phyloP scores from a whole-genome alignment of 2,329 filamentous ascomycete genomes.

The Neopestalotiopsis clavispora region DNA sequence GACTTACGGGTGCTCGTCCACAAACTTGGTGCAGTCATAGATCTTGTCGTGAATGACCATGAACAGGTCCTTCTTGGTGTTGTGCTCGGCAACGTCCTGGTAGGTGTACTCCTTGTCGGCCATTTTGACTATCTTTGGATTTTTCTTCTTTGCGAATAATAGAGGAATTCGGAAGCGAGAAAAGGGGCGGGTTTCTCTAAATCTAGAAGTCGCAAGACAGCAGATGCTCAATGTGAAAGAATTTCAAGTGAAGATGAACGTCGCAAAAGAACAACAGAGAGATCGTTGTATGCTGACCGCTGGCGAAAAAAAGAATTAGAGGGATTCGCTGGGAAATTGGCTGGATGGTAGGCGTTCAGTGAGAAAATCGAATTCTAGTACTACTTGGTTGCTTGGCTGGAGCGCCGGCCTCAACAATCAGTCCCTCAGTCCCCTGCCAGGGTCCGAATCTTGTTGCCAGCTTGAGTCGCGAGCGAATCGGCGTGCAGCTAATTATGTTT shows the following conservation, averaged over 20 bases:
- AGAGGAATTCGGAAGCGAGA: not conserved
- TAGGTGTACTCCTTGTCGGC: conserved; percentile 67
- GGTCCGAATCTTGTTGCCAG: not conserved
- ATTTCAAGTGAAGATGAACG: not conserved
- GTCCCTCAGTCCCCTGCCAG: not conserved
- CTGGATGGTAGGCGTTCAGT: not conserved
- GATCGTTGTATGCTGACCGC: not conserved
- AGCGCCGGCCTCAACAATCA: not conserved
- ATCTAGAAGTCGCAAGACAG: not conserved
- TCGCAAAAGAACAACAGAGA: not conserved
- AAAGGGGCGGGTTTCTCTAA: not conserved
- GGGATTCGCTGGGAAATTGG: not conserved
- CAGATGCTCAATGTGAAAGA: not conserved
- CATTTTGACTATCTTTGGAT: conserved; percentile 37
- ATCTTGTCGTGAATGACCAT: conserved; percentile 95
- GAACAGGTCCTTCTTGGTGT: conserved; percentile 92
- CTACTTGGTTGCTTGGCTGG: not conserved
- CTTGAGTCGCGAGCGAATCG: conserved; percentile 6
- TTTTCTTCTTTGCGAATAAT: conserved; percentile 1
- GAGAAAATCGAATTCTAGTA: not conserved
- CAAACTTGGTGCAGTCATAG: conserved; percentile 86
- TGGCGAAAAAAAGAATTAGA: not conserved
- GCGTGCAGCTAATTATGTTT: conserved; percentile 10
- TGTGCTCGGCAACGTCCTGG: conserved; percentile 83
- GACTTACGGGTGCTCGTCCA: conserved; percentile 92